These are phyloP conservation scores for Circinella minor DNA, from an alignment of 371 early-diverging fungal genomes.

Conservation along the genomic window DNA sequence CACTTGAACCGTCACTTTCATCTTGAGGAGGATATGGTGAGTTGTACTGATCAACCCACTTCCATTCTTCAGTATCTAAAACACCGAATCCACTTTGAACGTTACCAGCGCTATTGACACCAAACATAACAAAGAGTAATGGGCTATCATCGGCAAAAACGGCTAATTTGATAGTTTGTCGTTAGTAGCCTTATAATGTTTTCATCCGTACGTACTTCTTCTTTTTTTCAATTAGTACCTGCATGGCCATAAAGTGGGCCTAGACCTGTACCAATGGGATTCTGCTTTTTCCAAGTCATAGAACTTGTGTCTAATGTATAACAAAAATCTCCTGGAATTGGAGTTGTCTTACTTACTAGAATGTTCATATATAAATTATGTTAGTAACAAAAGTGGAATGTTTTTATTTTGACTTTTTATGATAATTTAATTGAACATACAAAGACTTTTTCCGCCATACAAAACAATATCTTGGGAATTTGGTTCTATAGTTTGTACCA, in stretches of 20 bases:
- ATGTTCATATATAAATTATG: background rate
- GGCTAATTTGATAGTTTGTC: background rate
- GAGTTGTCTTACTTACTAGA: background rate
- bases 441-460: background rate
- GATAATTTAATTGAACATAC: too few species aligned
- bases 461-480: background rate
- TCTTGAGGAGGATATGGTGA: background rate
- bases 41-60: background rate
- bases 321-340: background rate
- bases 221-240: background rate
- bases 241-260: background rate
- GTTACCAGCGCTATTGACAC: background rate
- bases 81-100: background rate
- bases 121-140: background rate
- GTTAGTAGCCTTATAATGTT: background rate
- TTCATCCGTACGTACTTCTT: too few species aligned
- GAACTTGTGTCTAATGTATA: background rate
- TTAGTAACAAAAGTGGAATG: background rate
- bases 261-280: background rate
- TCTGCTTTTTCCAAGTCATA: background rate
- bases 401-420: background rate
- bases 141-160: constrained; percentile 1
- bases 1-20: background rate
- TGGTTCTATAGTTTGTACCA: too few species aligned
- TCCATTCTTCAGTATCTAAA: background rate